Conservation (phyloP, 305 asterid genomes). For the Fraxinus ornus region DNA sequence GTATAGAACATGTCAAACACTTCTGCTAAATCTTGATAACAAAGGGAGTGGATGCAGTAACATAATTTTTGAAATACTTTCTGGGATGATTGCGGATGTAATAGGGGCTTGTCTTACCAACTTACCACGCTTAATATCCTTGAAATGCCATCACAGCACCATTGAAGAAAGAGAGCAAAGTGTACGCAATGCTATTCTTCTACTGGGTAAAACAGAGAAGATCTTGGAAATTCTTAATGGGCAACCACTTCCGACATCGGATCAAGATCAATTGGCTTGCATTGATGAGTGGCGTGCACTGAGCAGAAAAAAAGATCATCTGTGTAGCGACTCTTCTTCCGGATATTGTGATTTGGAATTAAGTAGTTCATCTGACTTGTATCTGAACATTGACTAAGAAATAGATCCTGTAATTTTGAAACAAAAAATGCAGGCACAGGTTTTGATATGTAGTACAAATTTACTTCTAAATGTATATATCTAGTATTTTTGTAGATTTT, state of each 20-base stretch:
- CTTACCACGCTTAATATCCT: constrained; percentile 51
- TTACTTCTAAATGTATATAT: background rate
- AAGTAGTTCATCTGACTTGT: constrained; percentile 36
- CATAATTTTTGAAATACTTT: constrained; percentile 40
- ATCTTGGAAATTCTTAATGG: constrained; percentile 56
- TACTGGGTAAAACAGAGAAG: constrained; percentile 61
- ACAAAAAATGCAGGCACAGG: background rate
- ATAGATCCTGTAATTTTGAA: background rate
- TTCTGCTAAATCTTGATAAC: constrained; percentile 37
- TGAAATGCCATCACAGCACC: constrained; percentile 50
- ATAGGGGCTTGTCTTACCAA: constrained; percentile 73
- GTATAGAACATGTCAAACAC: constrained; percentile 73
- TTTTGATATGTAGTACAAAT: constrained; percentile 11
- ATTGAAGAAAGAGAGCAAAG: constrained; percentile 56
- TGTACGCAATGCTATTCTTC: constrained; percentile 50
- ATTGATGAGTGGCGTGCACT: constrained; percentile 62
- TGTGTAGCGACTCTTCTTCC: constrained; percentile 24
- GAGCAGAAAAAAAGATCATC: constrained; percentile 31
- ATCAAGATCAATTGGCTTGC: constrained; percentile 41
- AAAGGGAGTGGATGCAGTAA: constrained; percentile 34
- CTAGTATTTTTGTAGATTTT: background rate
- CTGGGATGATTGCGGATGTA: constrained; percentile 50
- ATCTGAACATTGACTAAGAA: constrained; percentile 44
- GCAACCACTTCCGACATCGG: constrained; percentile 42
- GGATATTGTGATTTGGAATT: constrained; percentile 28